Evolutionary conservation across 352 stramenopile species (phyloP), one percentile per base, ranked within the genome.

Genomic region (Pythium chondricola): DNA sequence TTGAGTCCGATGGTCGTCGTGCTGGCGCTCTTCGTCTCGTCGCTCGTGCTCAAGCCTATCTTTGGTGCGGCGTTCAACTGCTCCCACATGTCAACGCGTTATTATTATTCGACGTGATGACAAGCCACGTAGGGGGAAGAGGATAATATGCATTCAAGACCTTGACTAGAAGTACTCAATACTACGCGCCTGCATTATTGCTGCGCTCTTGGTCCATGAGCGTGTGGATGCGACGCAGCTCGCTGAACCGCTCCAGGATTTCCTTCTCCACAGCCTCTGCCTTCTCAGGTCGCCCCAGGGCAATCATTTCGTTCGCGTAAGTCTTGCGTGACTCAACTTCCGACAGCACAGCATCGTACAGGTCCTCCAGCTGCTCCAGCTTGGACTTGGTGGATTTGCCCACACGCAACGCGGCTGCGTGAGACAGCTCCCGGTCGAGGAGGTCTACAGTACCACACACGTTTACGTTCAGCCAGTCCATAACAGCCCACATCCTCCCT

Each of bases 1-100:
- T 55, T 97, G 20, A 72, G 90, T 40, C 89, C 88, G 21, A 71
- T 95, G 25, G 73, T 95, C 24, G 41, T 77, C 8, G 69, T 96
- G n/a, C 60, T 69, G 30, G 67, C 71, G 22, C 39, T 91, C 38
- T 94, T 95, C 40, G 10, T 95, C 38, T 77, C 85, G 26, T 91
- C 83, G n/a, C 50, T 96, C 30, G 56, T 94, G 29, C 61, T 97
- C 26, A 69, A 83, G 42, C 55, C 76, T 29, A 38, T 93, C 16
- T 86, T 88, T 29, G 79, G 78, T 14, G 64, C 66, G 10, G 68
- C 63, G 40, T 68, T 87, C 53, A 93, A 93, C 60, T 71, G 85
- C 36, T 70, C 65, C 25, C 68, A 82, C 58, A 74, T 93, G 33
- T 91, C 80, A 14, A 75, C 60, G 29, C 53, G 67, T 24, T 93